Base-by-base conservation (phyloP, 2,329 filamentous ascomycete genomes). In the Aspergillus cejpii region DNA sequence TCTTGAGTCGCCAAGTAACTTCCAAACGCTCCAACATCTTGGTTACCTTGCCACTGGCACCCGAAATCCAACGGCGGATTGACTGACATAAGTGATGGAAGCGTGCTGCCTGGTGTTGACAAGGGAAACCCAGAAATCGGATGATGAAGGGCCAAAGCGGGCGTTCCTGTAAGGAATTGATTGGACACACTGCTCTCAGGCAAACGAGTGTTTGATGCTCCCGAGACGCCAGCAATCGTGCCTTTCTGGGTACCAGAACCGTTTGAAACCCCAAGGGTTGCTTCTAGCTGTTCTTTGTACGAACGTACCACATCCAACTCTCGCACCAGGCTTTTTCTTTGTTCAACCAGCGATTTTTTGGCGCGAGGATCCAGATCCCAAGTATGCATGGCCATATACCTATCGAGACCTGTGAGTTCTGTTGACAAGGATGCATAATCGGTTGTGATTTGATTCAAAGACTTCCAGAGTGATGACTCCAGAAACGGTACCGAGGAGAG, bases 371-470 rank as follows among this genome's bases (percentile, higher is more conserved):
- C 62, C 34, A 69, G 55, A 41, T 68, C 60, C 54, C 64, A 67
- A 14, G 58, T 58, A 48, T 68, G 61, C 33, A 70, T 48, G 5
- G 67, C 67, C 50, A 67, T 62, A 37, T 69, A 62, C 41, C 63
- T 62, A 36, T 70, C 66, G 19, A 70, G 52, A 28, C 57, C 61
- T 5, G 59, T 55, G 11, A 70, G 60, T 38, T 69, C 56, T 5
- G 55, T 48, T 11, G 61, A 61, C 15, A 68, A 50, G 17, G 43
- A 51, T 19, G 62, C 59, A 41, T 60, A 55, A 27, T 62, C 59
- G 37, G 57, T 60, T 5, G 51, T 50, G 17, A 59, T 56, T 14
- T 60, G 58, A 28, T 64, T 58, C n/a, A 66, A 41, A 19, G 59
- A 52, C 34, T 54, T 57, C 21, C 52, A 49, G 11, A 50, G 47